Conservation (phyloP, 2,329 filamentous ascomycete genomes). For the Colletotrichum sp. region DNA sequence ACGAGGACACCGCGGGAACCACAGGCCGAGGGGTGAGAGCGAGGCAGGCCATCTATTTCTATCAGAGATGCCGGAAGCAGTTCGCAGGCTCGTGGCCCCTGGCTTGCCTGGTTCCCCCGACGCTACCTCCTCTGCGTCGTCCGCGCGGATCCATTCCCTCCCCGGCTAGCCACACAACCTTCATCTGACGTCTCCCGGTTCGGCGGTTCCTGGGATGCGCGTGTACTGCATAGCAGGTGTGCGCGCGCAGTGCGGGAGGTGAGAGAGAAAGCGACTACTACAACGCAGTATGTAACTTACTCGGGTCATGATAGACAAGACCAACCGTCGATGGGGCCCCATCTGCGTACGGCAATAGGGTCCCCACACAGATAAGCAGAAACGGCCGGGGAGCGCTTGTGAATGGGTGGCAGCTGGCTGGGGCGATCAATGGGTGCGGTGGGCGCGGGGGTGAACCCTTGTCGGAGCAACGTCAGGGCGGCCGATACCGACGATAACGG, state of each 20-base stretch:
- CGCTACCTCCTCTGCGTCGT: not conserved
- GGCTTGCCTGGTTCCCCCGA: not conserved
- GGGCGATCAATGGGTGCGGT: slow-evolving; percentile 1
- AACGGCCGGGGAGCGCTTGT: slow-evolving; percentile 4
- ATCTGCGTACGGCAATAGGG: not conserved
- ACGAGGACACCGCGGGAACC: not conserved
- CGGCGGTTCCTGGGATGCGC: not conserved
- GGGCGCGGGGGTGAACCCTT: slow-evolving; percentile 8
- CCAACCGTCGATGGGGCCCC: not conserved
- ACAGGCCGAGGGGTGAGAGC: not conserved
- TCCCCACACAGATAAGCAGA: slow-evolving; percentile 19
- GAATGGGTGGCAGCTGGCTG: slow-evolving; percentile 6
- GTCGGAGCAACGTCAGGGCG: slow-evolving; percentile 5
- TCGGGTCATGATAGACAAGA: slow-evolving; percentile 18
- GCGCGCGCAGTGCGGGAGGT: not conserved
- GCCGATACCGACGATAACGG: slow-evolving; percentile 18
- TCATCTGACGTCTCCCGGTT: slow-evolving; percentile 18
- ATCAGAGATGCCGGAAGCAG: not conserved
- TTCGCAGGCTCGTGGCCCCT: not conserved
- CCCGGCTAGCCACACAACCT: not conserved
- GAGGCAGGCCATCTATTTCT: slow-evolving; percentile 1
- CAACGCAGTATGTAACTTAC: slow-evolving; percentile 10
- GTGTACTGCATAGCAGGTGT: not conserved
- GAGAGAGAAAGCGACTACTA: not conserved
- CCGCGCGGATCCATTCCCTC: not conserved